Conservation (phyloP, 371 early-diverging fungal genomes). For the Ecytonucleospora hepatopenaei region DNA sequence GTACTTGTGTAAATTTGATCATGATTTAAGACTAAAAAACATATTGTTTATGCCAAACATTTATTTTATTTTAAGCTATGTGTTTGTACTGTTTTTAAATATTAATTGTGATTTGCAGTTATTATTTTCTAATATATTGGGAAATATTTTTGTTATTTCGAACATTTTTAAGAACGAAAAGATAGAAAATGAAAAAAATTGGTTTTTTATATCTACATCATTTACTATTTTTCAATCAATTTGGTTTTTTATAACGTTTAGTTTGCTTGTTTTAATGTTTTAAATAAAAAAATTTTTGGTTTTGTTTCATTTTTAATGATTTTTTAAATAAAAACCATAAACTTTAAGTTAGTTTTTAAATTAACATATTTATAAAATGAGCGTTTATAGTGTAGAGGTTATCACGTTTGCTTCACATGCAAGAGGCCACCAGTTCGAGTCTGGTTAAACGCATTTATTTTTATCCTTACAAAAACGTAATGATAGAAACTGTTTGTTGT, state of each 20-base stretch:
- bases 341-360: no score
- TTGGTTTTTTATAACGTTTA: background rate
- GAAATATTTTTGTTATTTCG: background rate
- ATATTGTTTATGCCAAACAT: background rate
- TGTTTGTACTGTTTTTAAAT: background rate
- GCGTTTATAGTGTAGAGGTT: slow-evolving; percentile 24
- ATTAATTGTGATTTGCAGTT: background rate
- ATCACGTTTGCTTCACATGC: slow-evolving; percentile 33
- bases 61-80: background rate
- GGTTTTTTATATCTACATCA: background rate
- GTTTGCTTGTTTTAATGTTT: background rate
- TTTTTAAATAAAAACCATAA: no score
- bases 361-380: no score
- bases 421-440: slow-evolving; percentile 30
- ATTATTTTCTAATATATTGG: background rate
- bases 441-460: slow-evolving; percentile 24
- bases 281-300: background rate
- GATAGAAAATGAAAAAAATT: background rate
- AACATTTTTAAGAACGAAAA: background rate
- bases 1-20: background rate
- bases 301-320: background rate
- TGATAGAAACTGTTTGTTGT: no score
- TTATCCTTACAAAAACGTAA: background rate
- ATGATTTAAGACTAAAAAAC: background rate
- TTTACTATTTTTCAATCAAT: background rate